Conservation (phyloP, 2,329 filamentous ascomycete genomes). For the Penicillium expansum region DNA sequence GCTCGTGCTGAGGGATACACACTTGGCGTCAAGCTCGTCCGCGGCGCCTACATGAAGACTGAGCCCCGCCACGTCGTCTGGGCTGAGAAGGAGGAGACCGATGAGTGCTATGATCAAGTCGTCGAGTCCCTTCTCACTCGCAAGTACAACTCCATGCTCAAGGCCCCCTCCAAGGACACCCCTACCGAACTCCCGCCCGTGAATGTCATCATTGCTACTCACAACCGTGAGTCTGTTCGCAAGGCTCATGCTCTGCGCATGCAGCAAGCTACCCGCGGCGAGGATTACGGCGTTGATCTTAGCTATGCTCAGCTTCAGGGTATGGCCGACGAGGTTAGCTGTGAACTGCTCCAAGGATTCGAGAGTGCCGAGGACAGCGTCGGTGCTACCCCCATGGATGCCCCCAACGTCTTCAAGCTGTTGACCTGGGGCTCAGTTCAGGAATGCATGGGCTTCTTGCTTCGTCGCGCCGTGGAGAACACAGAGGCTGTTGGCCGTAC, state of each 20-base stretch:
- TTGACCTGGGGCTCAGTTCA: slow-evolving; percentile 59
- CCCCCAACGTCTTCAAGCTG: slow-evolving; percentile 57
- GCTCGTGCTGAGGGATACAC: slow-evolving; percentile 50
- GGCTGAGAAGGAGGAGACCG: slow-evolving; percentile 49
- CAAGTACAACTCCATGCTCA: slow-evolving; percentile 57
- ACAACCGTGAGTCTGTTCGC: slow-evolving; percentile 55
- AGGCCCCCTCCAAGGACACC: slow-evolving; percentile 42
- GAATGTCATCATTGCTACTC: slow-evolving; percentile 58
- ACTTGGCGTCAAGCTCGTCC: slow-evolving; percentile 53
- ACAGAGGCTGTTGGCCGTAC: slow-evolving; percentile 60
- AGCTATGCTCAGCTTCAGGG: slow-evolving; percentile 81
- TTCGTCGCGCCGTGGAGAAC: slow-evolving; percentile 71
- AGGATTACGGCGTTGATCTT: slow-evolving; percentile 44
- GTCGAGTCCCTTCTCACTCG: slow-evolving; percentile 55
- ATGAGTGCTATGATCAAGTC: slow-evolving; percentile 56
- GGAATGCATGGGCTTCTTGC: slow-evolving; percentile 59
- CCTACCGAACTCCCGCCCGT: slow-evolving; percentile 41
- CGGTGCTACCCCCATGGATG: slow-evolving; percentile 28
- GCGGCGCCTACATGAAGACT: slow-evolving; percentile 53
- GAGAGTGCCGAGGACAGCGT: slow-evolving; percentile 26
- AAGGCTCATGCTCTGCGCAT: slow-evolving; percentile 49
- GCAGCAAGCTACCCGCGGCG: slow-evolving; percentile 48
- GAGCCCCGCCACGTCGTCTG: slow-evolving; percentile 48
- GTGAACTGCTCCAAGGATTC: slow-evolving; percentile 51
- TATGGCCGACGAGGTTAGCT: slow-evolving; percentile 91